A percentile compares a stretch with the other conserved stretches of the same genome.
Conservation (phyloP, 441 rosid species). For the Macaranga tanarius region DNA sequence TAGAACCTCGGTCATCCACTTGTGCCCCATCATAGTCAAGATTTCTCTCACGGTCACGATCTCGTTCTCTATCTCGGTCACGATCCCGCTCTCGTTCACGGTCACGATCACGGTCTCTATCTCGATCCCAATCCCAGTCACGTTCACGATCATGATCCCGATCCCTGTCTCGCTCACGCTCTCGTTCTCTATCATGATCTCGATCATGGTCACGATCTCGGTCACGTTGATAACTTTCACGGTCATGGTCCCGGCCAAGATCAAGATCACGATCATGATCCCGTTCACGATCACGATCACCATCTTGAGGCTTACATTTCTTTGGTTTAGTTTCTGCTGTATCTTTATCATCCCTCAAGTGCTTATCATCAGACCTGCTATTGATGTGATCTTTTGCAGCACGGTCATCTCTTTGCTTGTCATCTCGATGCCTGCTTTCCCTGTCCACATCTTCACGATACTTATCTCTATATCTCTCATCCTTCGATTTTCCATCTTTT, state of each 20-base stretch:
- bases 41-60: conserved; percentile 41
- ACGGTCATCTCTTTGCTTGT: conserved; percentile 68
- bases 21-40: conserved; percentile 41
- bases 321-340: conserved; percentile 41
- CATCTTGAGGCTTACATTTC: conserved; percentile 56
- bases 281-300: conserved; percentile 40
- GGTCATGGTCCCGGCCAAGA: conserved; percentile 26
- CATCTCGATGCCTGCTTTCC: conserved; percentile 61
- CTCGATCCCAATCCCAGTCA: conserved; percentile 32
- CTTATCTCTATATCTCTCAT: conserved; percentile 54
- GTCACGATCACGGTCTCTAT: conserved; percentile 30
- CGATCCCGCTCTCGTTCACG: conserved; percentile 30
- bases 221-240: conserved; percentile 32
- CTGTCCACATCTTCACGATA: conserved; percentile 49
- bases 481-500: conserved; percentile 63
- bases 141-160: conserved; percentile 32
- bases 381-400: conserved; percentile 49
- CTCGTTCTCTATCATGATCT: conserved; percentile 23
- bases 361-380: conserved; percentile 64
- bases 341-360: conserved; percentile 55
- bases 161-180: conserved; percentile 20
- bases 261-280: conserved; percentile 26
- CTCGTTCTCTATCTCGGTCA: conserved; percentile 39
- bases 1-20: conserved; percentile 55
- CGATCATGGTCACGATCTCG: conserved; percentile 32